A percentile compares a stretch with the other conserved stretches of the same genome.
Conservation (phyloP, 495 filamentous ascomycete species). For the Aspergillus wentii region DNA sequence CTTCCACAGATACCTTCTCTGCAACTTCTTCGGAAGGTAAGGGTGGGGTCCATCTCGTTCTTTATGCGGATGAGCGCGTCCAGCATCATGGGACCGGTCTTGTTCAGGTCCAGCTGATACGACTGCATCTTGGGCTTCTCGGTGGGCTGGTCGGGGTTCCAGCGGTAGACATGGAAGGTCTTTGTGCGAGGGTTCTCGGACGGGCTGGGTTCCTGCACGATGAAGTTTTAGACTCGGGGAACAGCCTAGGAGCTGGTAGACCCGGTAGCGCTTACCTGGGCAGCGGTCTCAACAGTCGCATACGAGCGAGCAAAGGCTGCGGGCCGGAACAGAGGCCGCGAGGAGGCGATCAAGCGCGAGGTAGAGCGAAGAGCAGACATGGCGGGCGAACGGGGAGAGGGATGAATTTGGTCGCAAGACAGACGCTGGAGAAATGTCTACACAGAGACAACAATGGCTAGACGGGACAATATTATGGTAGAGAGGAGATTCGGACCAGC, state of each 20-base stretch:
- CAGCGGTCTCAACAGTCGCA: constrained; percentile 45
- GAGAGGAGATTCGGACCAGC: too few species aligned
- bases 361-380: constrained; percentile 80
- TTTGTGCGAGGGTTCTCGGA: constrained; percentile 64
- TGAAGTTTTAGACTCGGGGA: constrained; percentile 47
- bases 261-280: constrained; percentile 27
- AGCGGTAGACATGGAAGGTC: constrained; percentile 98
- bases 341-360: constrained; percentile 58
- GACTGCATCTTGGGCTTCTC: constrained; percentile 93
- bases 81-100: constrained; percentile 97
- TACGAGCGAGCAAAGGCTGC: constrained; percentile 42
- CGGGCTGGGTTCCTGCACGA: constrained; percentile 49
- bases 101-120: constrained; percentile 92
- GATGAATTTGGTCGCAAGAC: constrained; percentile 12
- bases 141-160: constrained; percentile 87
- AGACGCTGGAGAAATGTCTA: too few species aligned
- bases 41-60: constrained; percentile 95
- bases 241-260: constrained; percentile 23
- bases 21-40: constrained; percentile 94
- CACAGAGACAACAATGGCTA: constrained; percentile 7
- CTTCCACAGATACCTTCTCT: constrained; percentile 97
- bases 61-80: constrained; percentile 97
- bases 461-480: not conserved
- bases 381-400: constrained; percentile 20
- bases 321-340: constrained; percentile 48